Base-by-base conservation (phyloP, 1,139 yeast species). In the Lodderomyces pseudojiufengensis region DNA sequence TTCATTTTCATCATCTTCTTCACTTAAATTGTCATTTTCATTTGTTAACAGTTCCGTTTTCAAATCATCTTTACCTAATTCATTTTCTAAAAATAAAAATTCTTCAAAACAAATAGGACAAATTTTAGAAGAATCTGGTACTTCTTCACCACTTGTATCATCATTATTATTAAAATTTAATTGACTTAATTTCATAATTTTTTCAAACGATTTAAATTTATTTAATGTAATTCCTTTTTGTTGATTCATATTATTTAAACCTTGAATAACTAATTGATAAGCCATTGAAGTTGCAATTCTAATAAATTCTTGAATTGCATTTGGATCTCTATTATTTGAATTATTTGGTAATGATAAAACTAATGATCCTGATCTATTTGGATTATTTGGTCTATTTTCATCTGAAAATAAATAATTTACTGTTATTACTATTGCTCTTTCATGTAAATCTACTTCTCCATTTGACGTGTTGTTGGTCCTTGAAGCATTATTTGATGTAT, bases 61-160 rank as follows among this genome's bases (percentile, higher is more conserved):
- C n/a, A n/a, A n/a, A n/a, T n/a, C n/a, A n/a, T n/a, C n/a, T n/a
- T n/a, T n/a, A n/a, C n/a, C 24, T 26, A 21, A 42, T 31, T 29
- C 38, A 35, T 27, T 23, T 15, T 32, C 46, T 50, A 33, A 44
- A 52, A 30, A 31, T 13, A 49, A 71, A 49, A 69, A 80, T 10
- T 63, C 62, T 24, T 82, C 90, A 48, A 78, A 80, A 55, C 92
- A 83, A 27, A 83, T 80, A n/a, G 86, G 65, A 49, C 92, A 83
- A 3, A 59, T 59, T 10, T 50, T 53, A n/a, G 57, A 56, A 9
- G 43, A 47, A 4, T 42, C 47, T 22, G 67, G 43, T 2, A 65
- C 69, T 1, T 50, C 48, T 1, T 56, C 38, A 15, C 33, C 28
- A 15, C n/a, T n/a, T n/a, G n/a, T n/a, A n/a, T n/a, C n/a, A n/a